Conservation (phyloP, 2,329 filamentous ascomycete species). For the Monosporascus ibericus region DNA sequence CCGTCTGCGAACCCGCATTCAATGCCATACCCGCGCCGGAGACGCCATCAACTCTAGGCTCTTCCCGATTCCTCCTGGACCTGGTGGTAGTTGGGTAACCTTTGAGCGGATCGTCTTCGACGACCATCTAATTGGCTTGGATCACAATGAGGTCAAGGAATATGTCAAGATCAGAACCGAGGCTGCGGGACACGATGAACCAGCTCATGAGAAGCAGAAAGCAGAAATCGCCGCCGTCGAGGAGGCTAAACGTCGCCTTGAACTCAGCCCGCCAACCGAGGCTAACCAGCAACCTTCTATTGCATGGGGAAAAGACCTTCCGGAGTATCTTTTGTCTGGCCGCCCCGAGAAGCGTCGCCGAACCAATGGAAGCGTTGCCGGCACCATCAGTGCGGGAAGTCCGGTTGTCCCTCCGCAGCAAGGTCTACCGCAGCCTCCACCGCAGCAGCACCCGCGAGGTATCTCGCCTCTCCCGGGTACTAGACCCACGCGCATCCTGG, state of each 20-base stretch:
- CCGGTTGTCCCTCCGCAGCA: constrained; percentile 3
- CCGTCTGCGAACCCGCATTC: constrained; percentile 53
- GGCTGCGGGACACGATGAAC: constrained; percentile 17
- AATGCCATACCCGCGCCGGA: constrained; percentile 42
- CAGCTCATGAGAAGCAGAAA: constrained; percentile 32
- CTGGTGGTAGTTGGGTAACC: constrained; percentile 59
- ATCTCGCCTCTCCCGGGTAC: constrained; percentile 37
- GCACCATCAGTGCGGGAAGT: constrained; percentile 25
- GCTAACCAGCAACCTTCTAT: constrained; percentile 37
- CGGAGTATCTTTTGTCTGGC: constrained; percentile 32
- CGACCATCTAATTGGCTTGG: constrained; percentile 47
- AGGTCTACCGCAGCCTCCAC: neutral
- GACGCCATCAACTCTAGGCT: constrained; percentile 38
- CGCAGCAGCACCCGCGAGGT: constrained; percentile 5
- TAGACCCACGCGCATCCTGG: constrained; percentile 49
- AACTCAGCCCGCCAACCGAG: constrained; percentile 37
- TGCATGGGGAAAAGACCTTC: constrained; percentile 45
- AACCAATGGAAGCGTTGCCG: constrained; percentile 28
- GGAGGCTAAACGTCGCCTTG: constrained; percentile 40
- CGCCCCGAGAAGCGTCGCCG: constrained; percentile 44
- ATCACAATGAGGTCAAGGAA: constrained; percentile 55
- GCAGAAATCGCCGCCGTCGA: constrained; percentile 38
- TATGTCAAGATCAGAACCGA: constrained; percentile 51
- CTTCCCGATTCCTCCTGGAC: constrained; percentile 46
- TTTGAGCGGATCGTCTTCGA: constrained; percentile 56